Evolutionary conservation across 441 rosid species (phyloP).

Genomic region (Sinapis alba): DNA sequence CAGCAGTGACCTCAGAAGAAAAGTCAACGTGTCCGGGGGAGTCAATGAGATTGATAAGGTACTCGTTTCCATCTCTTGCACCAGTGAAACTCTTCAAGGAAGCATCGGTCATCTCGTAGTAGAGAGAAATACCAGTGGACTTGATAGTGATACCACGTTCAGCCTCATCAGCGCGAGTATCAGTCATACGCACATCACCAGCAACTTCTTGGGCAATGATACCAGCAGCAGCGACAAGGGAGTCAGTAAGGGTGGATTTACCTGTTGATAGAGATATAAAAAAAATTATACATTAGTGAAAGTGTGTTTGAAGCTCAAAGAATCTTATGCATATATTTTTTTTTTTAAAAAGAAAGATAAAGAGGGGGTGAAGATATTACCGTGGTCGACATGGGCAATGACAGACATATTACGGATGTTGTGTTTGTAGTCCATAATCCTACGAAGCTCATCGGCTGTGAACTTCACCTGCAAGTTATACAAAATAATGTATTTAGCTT

Average conservation of each 20-base stretch:
- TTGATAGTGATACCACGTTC: slow-evolving; percentile 44
- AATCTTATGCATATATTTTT: too few relatives aligned
- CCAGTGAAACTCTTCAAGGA: slow-evolving; percentile 42
- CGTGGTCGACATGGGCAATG: slow-evolving; percentile 91
- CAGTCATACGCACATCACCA: slow-evolving; percentile 45
- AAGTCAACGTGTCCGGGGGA: slow-evolving; percentile 91
- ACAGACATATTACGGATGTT: slow-evolving; percentile 94
- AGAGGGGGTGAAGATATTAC: too few relatives aligned
- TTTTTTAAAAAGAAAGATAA: too few relatives aligned
- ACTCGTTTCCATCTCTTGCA: slow-evolving; percentile 55
- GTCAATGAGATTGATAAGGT: slow-evolving; percentile 84
- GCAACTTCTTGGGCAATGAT: slow-evolving; percentile 44
- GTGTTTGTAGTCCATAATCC: slow-evolving; percentile 81
- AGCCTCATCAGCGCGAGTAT: slow-evolving; percentile 43
- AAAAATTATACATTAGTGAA: too few relatives aligned
- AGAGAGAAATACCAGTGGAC: slow-evolving; percentile 43
- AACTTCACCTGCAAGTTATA: slow-evolving; percentile 50
- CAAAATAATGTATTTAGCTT: too few relatives aligned
- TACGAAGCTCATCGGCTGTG: slow-evolving; percentile 84
- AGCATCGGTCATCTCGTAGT: slow-evolving; percentile 42
- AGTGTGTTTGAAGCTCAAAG: too few relatives aligned
- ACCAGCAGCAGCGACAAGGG: slow-evolving; percentile 45
- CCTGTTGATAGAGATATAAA: too few relatives aligned
- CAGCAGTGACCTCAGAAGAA: slow-evolving; percentile 88
- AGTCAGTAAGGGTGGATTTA: slow-evolving; percentile 44